Percentiles rank a stretch among this genome's conserved stretches.
phyloP scores from a whole-genome alignment of 495 filamentous ascomycete genomes.

The Aspergillus olivimuriae region DNA sequence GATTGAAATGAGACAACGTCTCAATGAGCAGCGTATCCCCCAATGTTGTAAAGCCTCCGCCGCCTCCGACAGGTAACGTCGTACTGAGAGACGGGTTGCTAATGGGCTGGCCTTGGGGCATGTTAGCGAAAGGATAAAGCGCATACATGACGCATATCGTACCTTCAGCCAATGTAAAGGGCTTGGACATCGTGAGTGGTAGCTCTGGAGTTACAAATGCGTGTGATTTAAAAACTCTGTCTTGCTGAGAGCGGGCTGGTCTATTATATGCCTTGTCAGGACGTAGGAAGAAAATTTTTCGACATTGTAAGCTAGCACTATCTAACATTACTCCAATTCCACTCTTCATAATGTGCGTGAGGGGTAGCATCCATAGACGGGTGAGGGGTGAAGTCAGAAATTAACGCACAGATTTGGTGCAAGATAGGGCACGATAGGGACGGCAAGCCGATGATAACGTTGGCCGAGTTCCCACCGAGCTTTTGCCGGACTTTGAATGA shows the following conservation, averaged over 20 bases:
- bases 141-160: constrained; percentile 1
- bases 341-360: background rate
- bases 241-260: background rate
- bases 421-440: background rate
- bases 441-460: background rate
- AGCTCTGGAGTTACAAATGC: background rate
- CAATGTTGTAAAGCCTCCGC: constrained; percentile 20
- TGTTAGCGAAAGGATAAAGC: background rate
- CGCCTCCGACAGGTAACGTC: constrained; percentile 22
- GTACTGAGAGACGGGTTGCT: constrained; percentile 20
- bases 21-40: constrained; percentile 25
- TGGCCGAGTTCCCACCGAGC: background rate
- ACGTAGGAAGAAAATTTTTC: background rate
- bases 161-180: constrained; percentile 12
- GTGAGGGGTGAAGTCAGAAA: background rate
- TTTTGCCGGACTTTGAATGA: too few species aligned
- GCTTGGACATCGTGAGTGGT: constrained; percentile 1
- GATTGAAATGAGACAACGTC: constrained; percentile 49
- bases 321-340: background rate
- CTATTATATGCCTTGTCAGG: background rate
- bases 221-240: constrained; percentile 3
- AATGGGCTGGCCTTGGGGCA: constrained; percentile 21
- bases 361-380: background rate
- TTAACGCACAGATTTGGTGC: background rate
- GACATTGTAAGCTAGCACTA: background rate